phyloP scores from a whole-genome alignment of 2,329 filamentous ascomycete species.

The Aureobasidium sp. region DNA sequence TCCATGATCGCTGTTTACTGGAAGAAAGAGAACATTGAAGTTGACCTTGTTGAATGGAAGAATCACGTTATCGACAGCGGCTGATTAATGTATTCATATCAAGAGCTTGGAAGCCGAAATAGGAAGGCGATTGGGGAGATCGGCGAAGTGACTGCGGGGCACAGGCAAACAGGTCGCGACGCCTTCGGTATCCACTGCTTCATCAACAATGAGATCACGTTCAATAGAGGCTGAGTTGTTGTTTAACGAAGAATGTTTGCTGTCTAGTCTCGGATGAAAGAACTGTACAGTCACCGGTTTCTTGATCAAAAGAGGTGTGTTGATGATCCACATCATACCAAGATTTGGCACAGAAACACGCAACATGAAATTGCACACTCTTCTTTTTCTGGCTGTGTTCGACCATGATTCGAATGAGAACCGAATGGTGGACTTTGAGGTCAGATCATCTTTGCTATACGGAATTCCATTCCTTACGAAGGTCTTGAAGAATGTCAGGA shows the following conservation, averaged over 20 bases:
- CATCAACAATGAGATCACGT: not conserved
- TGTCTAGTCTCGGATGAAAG: too few relatives aligned
- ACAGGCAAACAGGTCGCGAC: not conserved
- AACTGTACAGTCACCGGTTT: too few relatives aligned
- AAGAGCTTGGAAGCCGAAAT: not conserved
- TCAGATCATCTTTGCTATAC: not conserved
- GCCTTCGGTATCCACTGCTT: not conserved
- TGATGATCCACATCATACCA: too few relatives aligned
- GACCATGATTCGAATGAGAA: too few relatives aligned
- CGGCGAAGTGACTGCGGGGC: constrained; percentile 1
- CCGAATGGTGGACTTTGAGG: too few relatives aligned
- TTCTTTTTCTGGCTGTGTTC: too few relatives aligned
- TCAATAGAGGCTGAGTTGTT: too few relatives aligned
- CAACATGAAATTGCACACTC: too few relatives aligned
- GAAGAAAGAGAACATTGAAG: not conserved
- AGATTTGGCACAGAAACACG: too few relatives aligned
- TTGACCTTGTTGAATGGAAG: not conserved
- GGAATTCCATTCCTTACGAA: constrained; percentile 28
- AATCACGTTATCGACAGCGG: constrained; percentile 3
- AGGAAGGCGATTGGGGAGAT: constrained; percentile 8
- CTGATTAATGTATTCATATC: not conserved
- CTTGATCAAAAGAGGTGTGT: too few relatives aligned
- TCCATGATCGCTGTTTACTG: not conserved
- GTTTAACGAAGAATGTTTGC: too few relatives aligned
- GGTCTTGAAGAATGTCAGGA: constrained; percentile 35